These are phyloP conservation scores for Thuja plicata DNA, from an alignment of 83 land plant species.

Conservation along the genomic window DNA sequence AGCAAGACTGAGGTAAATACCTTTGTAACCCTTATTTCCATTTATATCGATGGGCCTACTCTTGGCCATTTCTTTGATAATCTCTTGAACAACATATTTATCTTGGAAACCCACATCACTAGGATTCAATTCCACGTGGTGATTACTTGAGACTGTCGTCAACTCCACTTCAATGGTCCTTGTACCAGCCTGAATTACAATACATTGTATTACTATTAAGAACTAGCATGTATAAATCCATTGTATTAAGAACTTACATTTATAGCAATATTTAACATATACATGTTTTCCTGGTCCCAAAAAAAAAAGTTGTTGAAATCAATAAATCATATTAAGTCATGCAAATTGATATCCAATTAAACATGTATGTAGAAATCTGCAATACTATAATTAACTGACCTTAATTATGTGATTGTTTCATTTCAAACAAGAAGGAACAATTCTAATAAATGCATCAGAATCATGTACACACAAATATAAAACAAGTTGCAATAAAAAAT, in stretches of 20 bases:
- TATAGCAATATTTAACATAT: not conserved
- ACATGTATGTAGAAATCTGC: not conserved
- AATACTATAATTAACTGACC: not conserved
- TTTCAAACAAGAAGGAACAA: not conserved
- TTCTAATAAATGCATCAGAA: not conserved
- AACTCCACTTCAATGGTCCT: slow-evolving; percentile 87
- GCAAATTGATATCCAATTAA: not conserved
- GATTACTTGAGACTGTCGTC: slow-evolving; percentile 84
- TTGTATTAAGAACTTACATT: not conserved
- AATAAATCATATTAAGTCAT: not conserved
- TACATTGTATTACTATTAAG: not conserved
- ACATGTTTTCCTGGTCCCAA: not conserved
- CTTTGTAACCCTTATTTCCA: slow-evolving; percentile 92
- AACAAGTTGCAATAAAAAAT: not conserved
- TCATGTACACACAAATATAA: not conserved
- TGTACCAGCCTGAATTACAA: slow-evolving; percentile 73
- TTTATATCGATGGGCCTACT: slow-evolving; percentile 88
- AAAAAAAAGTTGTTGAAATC: not conserved
- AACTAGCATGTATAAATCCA: not conserved
- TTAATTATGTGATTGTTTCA: not conserved
- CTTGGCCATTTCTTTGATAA: slow-evolving; percentile 97
- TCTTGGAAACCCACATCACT: slow-evolving; percentile 99
- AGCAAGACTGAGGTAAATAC: slow-evolving; percentile 27
- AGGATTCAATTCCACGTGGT: slow-evolving; percentile 93
- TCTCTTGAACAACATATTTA: slow-evolving; percentile 92